phyloP scores from a whole-genome alignment of 2,329 filamentous ascomycete species.

The Aphanocladium album region DNA sequence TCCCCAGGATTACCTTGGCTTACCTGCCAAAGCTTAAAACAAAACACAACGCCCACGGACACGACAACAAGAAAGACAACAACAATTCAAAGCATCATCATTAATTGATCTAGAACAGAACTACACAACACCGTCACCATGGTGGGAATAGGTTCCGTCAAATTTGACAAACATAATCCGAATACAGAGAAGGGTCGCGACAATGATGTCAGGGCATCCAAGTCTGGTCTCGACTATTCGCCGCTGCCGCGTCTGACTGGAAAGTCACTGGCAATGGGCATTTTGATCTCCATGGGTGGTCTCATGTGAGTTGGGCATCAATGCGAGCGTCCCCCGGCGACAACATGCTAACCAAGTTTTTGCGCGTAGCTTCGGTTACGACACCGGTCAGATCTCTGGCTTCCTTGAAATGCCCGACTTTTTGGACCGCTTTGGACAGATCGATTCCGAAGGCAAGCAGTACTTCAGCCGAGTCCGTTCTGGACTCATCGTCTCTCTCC shows the following conservation, averaged over 20 bases:
- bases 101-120: not conserved
- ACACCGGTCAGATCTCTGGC: slow-evolving; percentile 51
- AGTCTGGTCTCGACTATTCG: slow-evolving; percentile 38
- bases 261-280: slow-evolving; percentile 32
- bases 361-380: slow-evolving; percentile 36
- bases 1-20: not conserved
- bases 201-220: slow-evolving; percentile 26
- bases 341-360: not conserved
- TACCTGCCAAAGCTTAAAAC: not conserved
- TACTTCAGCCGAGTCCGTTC: slow-evolving; percentile 49
- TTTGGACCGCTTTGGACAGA: slow-evolving; percentile 44
- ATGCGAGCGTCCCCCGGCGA: not conserved
- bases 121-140: slow-evolving; percentile 8
- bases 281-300: slow-evolving; percentile 41
- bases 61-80: not conserved
- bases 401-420: slow-evolving; percentile 57
- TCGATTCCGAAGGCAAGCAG: slow-evolving; percentile 30
- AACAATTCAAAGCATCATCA: not conserved
- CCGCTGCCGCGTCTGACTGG: slow-evolving; percentile 36
- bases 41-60: not conserved
- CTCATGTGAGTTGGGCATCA: slow-evolving; percentile 31
- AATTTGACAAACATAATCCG: slow-evolving; percentile 40
- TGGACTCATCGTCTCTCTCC: slow-evolving; percentile 54
- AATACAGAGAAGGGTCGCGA: slow-evolving; percentile 30
- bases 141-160: slow-evolving; percentile 22